Evolutionary conservation across 1,284 basidiomycete genomes (phyloP), one percentile per base, ranked within the genome.

Genomic region (Bjerkandera adusta): DNA sequence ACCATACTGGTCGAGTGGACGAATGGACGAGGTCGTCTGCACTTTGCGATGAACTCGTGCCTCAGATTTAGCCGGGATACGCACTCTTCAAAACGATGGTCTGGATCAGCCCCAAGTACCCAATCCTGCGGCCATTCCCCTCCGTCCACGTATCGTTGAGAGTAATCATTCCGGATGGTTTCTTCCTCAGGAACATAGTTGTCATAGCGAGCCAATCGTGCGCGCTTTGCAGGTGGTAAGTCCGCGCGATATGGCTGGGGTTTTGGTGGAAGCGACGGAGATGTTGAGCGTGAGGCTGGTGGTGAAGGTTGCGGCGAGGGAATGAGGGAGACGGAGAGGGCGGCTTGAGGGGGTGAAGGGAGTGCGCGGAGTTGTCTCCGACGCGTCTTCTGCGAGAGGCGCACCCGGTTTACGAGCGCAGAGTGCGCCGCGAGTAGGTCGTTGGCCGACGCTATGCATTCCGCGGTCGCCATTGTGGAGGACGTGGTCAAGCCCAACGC

Each of bases 81-180:
- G 63, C 60, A 97, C 92, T 99, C 96, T 71, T 90, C 86, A 58
- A 97, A 98, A 4, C 96, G 81, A 50, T 83, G 81, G 34, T 89
- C 85, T 13, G 88, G 85, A 51, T 86, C 86, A 2, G 90, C 89
- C 22, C 92, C 92, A 4, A 92, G 70, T 12, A 97, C 88, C 79
- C 85, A 91, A 61, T 96, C 85, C 65, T 94, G 91, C 1, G 92
- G 91, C 82, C 91, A 91, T 55, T 91, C 85, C 6, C 93, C 93
- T 2, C 87, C 80, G 54, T 91, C 85, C 34, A 95, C 91, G 65
- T 96, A 98, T 57, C 86, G 73, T 65, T 89, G 85, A 1, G 89
- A 91, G 61, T 97, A 96, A 69, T 98, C 94, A 63, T 97, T 98
- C 43, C 94, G 77, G 37, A 99, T 87, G 0, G 92, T 96, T 63